Percentiles rank a stretch among this genome's conserved stretches.
phyloP scores from a whole-genome alignment of 129 eudicot genomes.

The Cynara cardunculus region DNA sequence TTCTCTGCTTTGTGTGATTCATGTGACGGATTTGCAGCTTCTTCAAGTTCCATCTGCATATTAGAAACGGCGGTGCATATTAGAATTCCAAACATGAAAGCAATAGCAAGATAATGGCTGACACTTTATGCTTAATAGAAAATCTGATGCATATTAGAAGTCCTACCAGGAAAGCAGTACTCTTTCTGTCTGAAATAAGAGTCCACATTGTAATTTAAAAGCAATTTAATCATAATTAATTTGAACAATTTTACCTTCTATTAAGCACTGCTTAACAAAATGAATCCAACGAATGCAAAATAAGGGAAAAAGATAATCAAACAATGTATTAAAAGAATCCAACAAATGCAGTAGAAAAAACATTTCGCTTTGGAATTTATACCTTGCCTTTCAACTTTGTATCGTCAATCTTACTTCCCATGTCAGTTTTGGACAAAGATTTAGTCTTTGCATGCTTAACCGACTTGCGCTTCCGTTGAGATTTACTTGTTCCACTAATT shows the following conservation, averaged over 20 bases:
- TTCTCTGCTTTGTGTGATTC: constrained; percentile 32
- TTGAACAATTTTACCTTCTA: not conserved
- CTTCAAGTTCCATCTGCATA: constrained; percentile 44
- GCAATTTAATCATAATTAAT: not conserved
- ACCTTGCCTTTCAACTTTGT: constrained; percentile 46
- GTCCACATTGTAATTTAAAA: not conserved
- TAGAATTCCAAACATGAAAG: not conserved
- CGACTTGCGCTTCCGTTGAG: constrained; percentile 35
- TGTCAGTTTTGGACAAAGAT: constrained; percentile 34
- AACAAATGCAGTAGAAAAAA: not conserved
- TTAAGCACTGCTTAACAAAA: not conserved
- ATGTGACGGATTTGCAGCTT: constrained; percentile 30
- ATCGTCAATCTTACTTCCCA: constrained; percentile 25
- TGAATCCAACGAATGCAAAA: too few species aligned
- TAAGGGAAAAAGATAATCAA: not conserved
- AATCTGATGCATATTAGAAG: not conserved
- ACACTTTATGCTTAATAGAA: not conserved
- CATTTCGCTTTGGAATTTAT: not conserved
- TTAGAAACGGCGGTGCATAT: constrained; percentile 3
- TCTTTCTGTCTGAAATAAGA: too few species aligned
- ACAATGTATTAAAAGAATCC: not conserved
- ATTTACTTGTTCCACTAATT: constrained; percentile 34
- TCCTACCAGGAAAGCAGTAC: too few species aligned
- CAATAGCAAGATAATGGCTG: not conserved
- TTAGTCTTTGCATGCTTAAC: constrained; percentile 34